A percentile compares a stretch with the other conserved stretches of the same genome.
phyloP scores from a whole-genome alignment of 305 asterid species.

The Nicotiana rustica region DNA sequence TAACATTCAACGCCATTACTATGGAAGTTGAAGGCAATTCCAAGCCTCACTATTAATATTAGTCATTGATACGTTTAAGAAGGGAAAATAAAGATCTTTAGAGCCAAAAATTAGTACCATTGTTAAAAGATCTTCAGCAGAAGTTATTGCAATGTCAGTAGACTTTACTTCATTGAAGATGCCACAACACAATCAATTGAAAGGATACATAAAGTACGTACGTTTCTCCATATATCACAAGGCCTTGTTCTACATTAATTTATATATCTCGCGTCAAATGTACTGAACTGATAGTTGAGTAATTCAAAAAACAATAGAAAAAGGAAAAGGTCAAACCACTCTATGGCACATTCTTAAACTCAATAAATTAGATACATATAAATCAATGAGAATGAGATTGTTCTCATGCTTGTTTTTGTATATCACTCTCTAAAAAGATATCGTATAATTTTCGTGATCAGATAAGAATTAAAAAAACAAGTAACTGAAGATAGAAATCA shows the following conservation, averaged over 20 bases:
- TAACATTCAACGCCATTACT: no score
- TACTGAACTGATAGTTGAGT: neutral
- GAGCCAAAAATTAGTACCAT: neutral
- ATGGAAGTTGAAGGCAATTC: no score
- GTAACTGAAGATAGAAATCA: conserved; percentile 35
- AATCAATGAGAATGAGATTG: no score
- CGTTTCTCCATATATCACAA: neutral
- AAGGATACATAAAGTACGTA: neutral
- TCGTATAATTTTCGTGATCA: neutral
- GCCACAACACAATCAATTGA: neutral
- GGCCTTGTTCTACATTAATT: neutral
- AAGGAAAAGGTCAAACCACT: no score
- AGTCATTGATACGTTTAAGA: neutral
- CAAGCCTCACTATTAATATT: neutral
- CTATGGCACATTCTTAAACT: no score
- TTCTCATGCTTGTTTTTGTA: no score
- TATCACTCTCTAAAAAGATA: no score
- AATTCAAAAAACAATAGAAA: neutral
- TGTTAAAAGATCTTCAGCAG: neutral
- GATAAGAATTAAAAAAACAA: conserved; percentile 39
- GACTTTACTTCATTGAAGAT: neutral
- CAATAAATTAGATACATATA: no score
- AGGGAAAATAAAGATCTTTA: neutral
- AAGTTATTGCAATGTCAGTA: neutral
- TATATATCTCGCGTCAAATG: conserved; percentile 28